Conservation (phyloP, 208 protist genomes). For the Wallacemonas rigidus region DNA sequence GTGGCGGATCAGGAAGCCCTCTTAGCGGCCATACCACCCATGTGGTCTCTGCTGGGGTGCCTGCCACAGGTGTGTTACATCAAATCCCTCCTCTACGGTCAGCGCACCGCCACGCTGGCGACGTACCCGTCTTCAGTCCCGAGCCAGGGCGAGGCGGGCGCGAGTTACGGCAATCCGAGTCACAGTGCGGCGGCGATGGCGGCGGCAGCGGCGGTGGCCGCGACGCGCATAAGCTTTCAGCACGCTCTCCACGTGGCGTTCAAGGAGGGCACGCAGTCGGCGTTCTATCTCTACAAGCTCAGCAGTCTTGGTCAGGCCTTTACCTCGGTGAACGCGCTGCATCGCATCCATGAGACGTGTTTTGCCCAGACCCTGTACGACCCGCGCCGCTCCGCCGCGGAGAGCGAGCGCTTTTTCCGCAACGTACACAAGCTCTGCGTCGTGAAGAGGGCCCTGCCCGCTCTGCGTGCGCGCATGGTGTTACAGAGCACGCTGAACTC, state of each 20-base stretch:
- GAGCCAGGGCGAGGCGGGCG: neutral
- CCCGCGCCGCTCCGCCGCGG: slow-evolving; percentile 42
- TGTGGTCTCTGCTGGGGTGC: slow-evolving; percentile 62
- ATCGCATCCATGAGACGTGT: slow-evolving; percentile 42
- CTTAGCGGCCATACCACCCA: slow-evolving; percentile 29
- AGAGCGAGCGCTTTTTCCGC: slow-evolving; percentile 28
- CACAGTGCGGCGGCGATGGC: neutral
- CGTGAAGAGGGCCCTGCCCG: slow-evolving; percentile 6
- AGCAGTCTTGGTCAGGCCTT: slow-evolving; percentile 43
- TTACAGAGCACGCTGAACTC: slow-evolving; percentile 52
- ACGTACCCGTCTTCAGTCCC: slow-evolving; percentile 23
- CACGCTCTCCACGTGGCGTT: slow-evolving; percentile 57
- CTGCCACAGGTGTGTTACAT: slow-evolving; percentile 67
- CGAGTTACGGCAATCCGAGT: no score
- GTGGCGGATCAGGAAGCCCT: slow-evolving; percentile 16
- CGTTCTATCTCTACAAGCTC: slow-evolving; percentile 60
- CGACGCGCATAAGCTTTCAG: slow-evolving; percentile 38
- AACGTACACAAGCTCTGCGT: slow-evolving; percentile 28
- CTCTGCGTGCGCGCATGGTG: slow-evolving; percentile 29
- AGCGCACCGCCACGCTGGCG: slow-evolving; percentile 38
- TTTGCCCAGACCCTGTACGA: slow-evolving; percentile 71
- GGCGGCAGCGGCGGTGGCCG: neutral
- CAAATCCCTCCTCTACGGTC: slow-evolving; percentile 24
- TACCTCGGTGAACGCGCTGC: slow-evolving; percentile 51
- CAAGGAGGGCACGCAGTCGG: neutral